These are phyloP conservation scores for Penicillium paradoxum DNA, from an alignment of 495 filamentous ascomycete species.

Conservation along the genomic window DNA sequence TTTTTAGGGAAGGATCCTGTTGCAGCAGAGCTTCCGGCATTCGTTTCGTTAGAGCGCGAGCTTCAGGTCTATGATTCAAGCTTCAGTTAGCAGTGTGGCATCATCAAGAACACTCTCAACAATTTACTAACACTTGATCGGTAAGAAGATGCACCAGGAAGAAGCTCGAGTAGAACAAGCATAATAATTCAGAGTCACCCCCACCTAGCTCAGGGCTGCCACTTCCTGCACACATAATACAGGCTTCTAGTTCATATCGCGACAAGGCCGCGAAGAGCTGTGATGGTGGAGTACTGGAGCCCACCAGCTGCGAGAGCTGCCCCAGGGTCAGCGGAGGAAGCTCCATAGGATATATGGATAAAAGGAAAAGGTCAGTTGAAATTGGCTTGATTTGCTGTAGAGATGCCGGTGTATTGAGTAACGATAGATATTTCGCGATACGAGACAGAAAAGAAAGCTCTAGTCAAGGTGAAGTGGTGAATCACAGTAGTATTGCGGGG, in stretches of 20 bases:
- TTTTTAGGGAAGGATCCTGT: conserved; percentile 40
- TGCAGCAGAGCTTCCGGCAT: conserved; percentile 37
- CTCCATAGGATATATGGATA: conserved; percentile 24
- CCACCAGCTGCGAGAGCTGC: conserved; percentile 34
- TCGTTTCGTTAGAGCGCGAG: conserved; percentile 47
- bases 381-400: neutral
- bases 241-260: conserved; percentile 42
- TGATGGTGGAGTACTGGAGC: conserved; percentile 31
- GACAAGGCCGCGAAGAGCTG: conserved; percentile 43
- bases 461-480: conserved; percentile 9
- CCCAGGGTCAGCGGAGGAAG: conserved; percentile 32
- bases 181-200: conserved; percentile 29
- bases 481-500: conserved; percentile 25
- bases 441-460: neutral
- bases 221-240: conserved; percentile 24
- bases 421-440: neutral
- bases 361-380: neutral
- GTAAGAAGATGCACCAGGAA: conserved; percentile 50
- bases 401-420: neutral
- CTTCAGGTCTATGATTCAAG: conserved; percentile 39
- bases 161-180: conserved; percentile 47
- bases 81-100: neutral
- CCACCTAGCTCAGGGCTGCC: conserved; percentile 2
- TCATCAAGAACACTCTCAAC: neutral
- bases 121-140: conserved; percentile 42